Base-by-base conservation (phyloP, 805 yeast genomes). In the Tetrapisispora fleetii region DNA sequence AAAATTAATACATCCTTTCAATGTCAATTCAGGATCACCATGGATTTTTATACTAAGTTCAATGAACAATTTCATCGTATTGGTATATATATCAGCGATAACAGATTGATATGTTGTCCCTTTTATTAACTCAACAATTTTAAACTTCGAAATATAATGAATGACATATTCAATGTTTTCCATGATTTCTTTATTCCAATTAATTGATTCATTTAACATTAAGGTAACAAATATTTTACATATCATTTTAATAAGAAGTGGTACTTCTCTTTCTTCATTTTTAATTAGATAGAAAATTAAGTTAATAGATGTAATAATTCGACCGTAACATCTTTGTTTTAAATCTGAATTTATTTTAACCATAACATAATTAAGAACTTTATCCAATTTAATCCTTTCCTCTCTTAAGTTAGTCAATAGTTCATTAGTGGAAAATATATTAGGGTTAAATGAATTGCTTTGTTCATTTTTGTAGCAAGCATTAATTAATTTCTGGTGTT, bases 401-500 rank as follows among this genome's bases (percentile, higher is more conserved):
- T 41, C n/a, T 4, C 30, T 32, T 3, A 41, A 28, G 17, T 41
- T 41, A 2, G 16, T 11, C 8, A 41, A 10, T 6, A 41, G n/a
- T 8, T 28, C 22, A 18, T 30, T 30, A 9, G 44, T 32, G 4
- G 44, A 30, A 16, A 3, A 32, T 17, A 19, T 30, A 19, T 41
- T 19, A 1, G 44, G 44, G 18, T 28, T 41, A 8, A 37, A 24
- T 3, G 14, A 18, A 19, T 28, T 28, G 10, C 44, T 24, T 8
- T 18, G 37, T 11, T 19, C 19, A 11, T 41, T 19, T 7, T 14
- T 18, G 22, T 41, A 41, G 28, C 44, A 41, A 17, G 37, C 28
- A 19, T 38, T 76, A 36, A 91, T 85, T 59, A 90, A 74, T 59
- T 86, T 81, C 67, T 90, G 97, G 65, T 90, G 97, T 63, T 90